phyloP scores from a whole-genome alignment of 441 rosid species.

The Sinapis alba region DNA sequence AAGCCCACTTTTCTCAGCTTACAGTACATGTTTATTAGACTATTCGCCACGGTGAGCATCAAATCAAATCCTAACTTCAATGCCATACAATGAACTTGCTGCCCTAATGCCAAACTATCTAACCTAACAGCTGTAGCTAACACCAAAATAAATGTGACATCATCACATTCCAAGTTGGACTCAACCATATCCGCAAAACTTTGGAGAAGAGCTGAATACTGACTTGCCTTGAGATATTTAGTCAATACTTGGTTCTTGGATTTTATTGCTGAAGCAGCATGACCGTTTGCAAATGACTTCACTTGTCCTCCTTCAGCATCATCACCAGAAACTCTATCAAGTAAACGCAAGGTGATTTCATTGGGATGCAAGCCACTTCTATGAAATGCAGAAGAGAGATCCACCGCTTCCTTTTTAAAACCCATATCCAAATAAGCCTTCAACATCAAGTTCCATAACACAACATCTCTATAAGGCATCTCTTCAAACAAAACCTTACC shows the following conservation, averaged over 20 bases:
- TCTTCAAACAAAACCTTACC: constrained; percentile 45
- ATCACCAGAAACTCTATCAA: constrained; percentile 24
- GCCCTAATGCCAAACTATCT: constrained; percentile 38
- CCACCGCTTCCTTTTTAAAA: constrained; percentile 32
- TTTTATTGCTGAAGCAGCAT: constrained; percentile 22
- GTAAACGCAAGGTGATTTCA: constrained; percentile 36
- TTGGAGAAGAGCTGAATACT: constrained; percentile 38
- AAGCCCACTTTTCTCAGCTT: constrained; percentile 31
- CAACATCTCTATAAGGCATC: constrained; percentile 44
- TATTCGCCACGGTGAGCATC: constrained; percentile 41
- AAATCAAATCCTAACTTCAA: constrained; percentile 44
- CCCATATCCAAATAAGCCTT: constrained; percentile 42
- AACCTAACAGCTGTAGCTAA: constrained; percentile 42
- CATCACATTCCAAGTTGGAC: constrained; percentile 41
- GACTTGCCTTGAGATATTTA: constrained; percentile 32
- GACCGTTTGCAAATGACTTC: constrained; percentile 15
- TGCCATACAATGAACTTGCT: constrained; percentile 47
- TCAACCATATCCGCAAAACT: constrained; percentile 41
- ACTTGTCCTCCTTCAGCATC: constrained; percentile 19
- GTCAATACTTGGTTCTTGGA: constrained; percentile 40
- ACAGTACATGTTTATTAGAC: constrained; percentile 47
- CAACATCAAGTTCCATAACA: constrained; percentile 53
- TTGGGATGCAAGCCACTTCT: constrained; percentile 39
- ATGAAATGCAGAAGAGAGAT: constrained; percentile 35
- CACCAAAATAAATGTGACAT: constrained; percentile 44